These are phyloP conservation scores for Linaria vulgaris DNA, from an alignment of 257 asterid species.

Conservation along the genomic window DNA sequence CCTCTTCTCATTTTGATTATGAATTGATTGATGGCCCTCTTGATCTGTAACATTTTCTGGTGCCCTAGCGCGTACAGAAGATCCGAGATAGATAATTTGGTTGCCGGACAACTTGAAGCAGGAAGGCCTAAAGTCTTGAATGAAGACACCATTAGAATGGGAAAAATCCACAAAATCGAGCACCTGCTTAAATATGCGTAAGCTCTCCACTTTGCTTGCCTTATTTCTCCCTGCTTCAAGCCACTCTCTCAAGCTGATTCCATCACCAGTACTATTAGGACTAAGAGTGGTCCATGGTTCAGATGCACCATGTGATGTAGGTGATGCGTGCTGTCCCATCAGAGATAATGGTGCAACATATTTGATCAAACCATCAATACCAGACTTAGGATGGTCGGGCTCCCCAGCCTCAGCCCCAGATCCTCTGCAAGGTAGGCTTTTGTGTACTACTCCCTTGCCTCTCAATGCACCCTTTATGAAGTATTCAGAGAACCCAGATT, in stretches of 20 bases:
- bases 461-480: constrained; percentile 67
- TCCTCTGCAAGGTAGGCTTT: constrained; percentile 42
- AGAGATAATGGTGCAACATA: constrained; percentile 38
- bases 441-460: constrained; percentile 75
- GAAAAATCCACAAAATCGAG: constrained; percentile 70
- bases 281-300: constrained; percentile 31
- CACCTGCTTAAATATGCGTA: constrained; percentile 72
- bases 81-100: constrained; percentile 58
- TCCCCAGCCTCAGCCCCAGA: constrained; percentile 34
- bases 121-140: constrained; percentile 76
- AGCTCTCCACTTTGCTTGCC: constrained; percentile 54
- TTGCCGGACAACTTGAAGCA: constrained; percentile 60
- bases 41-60: constrained; percentile 38
- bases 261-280: constrained; percentile 39
- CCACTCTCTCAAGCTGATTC: constrained; percentile 75
- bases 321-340: constrained; percentile 33
- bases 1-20: constrained; percentile 44
- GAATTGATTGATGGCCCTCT: constrained; percentile 35
- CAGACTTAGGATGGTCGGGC: constrained; percentile 37
- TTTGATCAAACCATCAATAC: constrained; percentile 30
- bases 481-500: constrained; percentile 77
- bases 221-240: constrained; percentile 52
- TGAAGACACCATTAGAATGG: constrained; percentile 64
- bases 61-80: constrained; percentile 34
- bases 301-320: constrained; percentile 41